phyloP scores from a whole-genome alignment of 768 basidiomycete species.

The Mycena capillaripes region DNA sequence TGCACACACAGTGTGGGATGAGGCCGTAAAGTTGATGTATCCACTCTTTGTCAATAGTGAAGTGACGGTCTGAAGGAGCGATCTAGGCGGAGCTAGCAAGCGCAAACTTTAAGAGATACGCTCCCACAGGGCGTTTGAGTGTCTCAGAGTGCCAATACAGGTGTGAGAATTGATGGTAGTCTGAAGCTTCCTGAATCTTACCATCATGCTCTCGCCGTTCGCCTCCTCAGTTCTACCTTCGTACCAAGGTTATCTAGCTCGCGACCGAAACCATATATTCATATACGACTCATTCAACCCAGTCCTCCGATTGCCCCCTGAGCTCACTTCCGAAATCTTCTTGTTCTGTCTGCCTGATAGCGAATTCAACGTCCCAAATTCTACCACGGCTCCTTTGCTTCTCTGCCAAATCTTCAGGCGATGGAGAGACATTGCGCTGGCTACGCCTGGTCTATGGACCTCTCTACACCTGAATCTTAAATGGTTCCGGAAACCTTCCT shows the following conservation, averaged over 20 bases:
- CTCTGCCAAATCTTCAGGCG: not conserved
- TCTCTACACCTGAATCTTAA: not conserved
- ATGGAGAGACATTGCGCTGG: not conserved
- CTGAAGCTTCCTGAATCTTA: no score
- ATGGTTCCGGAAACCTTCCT: not conserved
- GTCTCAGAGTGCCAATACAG: no score
- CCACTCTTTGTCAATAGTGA: no score
- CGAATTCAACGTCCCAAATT: not conserved
- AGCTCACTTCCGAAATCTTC: not conserved
- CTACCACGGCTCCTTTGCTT: not conserved
- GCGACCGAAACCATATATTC: not conserved
- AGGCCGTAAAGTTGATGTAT: no score
- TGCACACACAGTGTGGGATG: no score
- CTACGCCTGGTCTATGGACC: not conserved
- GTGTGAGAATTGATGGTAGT: no score
- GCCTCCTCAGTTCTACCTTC: not conserved
- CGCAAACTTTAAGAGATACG: no score
- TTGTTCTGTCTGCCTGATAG: not conserved
- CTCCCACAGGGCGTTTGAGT: no score
- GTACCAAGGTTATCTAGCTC: not conserved
- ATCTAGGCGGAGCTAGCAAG: no score
- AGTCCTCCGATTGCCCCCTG: not conserved
- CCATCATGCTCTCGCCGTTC: not conserved
- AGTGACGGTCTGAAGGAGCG: no score
- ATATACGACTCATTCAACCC: not conserved